Percentiles rank a stretch among this genome's conserved stretches.
These are phyloP conservation scores for Viridothelium virens DNA, from an alignment of 495 filamentous ascomycete genomes.

Conservation along the genomic window DNA sequence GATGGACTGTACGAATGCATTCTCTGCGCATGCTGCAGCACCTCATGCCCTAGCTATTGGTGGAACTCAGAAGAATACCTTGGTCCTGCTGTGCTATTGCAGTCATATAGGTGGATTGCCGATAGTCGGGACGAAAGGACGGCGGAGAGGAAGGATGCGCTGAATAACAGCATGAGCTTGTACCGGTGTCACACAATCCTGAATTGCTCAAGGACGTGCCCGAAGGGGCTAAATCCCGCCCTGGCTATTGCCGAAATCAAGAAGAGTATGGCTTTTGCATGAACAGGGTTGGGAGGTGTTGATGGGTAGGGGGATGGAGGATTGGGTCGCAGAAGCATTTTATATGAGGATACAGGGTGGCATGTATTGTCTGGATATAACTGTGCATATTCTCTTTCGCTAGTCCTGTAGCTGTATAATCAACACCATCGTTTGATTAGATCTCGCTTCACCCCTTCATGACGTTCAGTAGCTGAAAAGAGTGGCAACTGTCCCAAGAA, in stretches of 20 bases:
- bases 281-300: background rate
- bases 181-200: slow-evolving; percentile 99
- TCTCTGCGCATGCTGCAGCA: slow-evolving; percentile 98
- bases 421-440: background rate
- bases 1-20: slow-evolving; percentile 99
- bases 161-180: slow-evolving; percentile 97
- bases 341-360: background rate
- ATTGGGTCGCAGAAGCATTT: background rate
- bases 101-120: slow-evolving; percentile 93
- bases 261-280: slow-evolving; percentile 77
- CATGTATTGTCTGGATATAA: background rate
- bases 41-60: slow-evolving; percentile 97
- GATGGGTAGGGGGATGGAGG: background rate
- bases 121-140: slow-evolving; percentile 87
- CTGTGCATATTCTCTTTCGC: background rate
- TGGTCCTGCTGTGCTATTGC: slow-evolving; percentile 87
- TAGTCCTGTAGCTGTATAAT: background rate
- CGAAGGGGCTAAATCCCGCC: slow-evolving; percentile 95
- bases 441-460: background rate
- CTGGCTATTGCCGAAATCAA: slow-evolving; percentile 95
- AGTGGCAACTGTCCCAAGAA: too few relatives aligned
- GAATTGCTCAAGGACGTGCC: slow-evolving; percentile 93
- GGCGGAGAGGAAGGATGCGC: slow-evolving; percentile 73
- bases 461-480: too few relatives aligned
- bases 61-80: slow-evolving; percentile 99